These are phyloP conservation scores for Lachnellula hyalina DNA, from an alignment of 2,329 filamentous ascomycete genomes.

Conservation along the genomic window DNA sequence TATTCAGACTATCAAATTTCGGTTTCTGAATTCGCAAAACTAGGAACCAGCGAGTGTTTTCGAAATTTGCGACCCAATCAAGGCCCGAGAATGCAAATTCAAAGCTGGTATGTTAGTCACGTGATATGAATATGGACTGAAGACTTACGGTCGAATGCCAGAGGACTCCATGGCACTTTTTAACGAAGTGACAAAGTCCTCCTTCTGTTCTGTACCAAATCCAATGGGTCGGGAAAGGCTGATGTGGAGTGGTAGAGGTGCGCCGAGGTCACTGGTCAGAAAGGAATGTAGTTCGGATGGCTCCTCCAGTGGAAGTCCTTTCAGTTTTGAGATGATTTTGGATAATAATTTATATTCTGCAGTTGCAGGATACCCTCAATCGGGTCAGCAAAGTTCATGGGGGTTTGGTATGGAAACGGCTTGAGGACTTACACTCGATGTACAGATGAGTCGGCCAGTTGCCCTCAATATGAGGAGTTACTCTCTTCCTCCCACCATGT, in stretches of 20 bases:
- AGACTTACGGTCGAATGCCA: conserved; percentile 40
- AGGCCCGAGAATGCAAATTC: conserved; percentile 36
- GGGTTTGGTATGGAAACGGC: background rate
- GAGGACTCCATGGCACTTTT: conserved; percentile 38
- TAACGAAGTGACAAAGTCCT: conserved; percentile 58
- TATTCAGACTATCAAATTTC: conserved; percentile 49
- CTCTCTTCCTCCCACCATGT: conserved; percentile 78
- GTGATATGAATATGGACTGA: background rate
- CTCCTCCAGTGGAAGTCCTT: conserved; percentile 10
- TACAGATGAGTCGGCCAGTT: conserved; percentile 94
- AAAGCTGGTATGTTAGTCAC: conserved; percentile 20
- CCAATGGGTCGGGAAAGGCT: conserved; percentile 80
- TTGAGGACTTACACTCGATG: conserved; percentile 69
- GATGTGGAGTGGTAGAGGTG: conserved; percentile 78
- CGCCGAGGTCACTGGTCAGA: conserved; percentile 71
- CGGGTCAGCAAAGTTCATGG: conserved; percentile 18
- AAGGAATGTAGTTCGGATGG: conserved; percentile 55
- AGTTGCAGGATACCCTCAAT: conserved; percentile 49
- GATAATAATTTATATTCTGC: conserved; percentile 44
- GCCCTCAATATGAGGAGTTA: conserved; percentile 77
- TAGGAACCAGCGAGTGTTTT: conserved; percentile 73
- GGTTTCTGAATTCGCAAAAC: conserved; percentile 58
- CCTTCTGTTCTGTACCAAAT: conserved; percentile 67
- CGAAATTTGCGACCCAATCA: conserved; percentile 63
- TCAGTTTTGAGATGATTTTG: conserved; percentile 37